phyloP scores from a whole-genome alignment of 495 filamentous ascomycete species.

The Aspergillus taichungensis region DNA sequence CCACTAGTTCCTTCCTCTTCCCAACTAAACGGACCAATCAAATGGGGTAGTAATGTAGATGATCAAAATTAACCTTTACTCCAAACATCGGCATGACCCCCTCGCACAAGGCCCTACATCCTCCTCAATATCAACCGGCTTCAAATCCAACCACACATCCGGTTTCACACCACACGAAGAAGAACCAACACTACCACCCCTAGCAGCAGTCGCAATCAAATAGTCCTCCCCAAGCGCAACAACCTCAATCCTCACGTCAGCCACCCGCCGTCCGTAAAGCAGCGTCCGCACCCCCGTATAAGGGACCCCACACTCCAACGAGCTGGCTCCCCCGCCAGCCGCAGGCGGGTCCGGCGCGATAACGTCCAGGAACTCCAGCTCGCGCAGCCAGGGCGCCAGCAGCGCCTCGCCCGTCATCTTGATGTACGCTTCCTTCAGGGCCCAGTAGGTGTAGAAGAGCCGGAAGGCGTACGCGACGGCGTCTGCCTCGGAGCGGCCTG shows the following conservation, averaged over 20 bases:
- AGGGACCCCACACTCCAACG: constrained; percentile 29
- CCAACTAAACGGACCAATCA: too few species aligned
- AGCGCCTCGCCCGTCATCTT: constrained; percentile 90
- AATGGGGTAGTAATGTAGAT: background rate
- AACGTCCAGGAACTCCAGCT: constrained; percentile 60
- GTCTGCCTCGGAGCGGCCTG: constrained; percentile 12
- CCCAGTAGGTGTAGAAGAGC: constrained; percentile 83
- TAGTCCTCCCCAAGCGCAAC: constrained; percentile 52
- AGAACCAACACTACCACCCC: constrained; percentile 21
- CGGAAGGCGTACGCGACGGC: constrained; percentile 52
- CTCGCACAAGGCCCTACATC: constrained; percentile 24
- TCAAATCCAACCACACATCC: constrained; percentile 16
- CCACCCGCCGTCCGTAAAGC: constrained; percentile 37
- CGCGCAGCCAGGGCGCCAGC: constrained; percentile 66
- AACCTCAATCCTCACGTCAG: constrained; percentile 52
- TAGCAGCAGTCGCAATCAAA: constrained; percentile 50
- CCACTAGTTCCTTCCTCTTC: too few species aligned
- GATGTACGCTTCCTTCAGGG: constrained; percentile 82
- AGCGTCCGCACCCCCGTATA: constrained; percentile 45
- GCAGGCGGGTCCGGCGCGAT: constrained; percentile 37
- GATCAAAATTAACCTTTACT: background rate
- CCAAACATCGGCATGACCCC: constrained; percentile 18
- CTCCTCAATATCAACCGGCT: constrained; percentile 21
- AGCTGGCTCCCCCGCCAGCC: background rate
- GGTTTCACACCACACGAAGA: background rate